Conservation (phyloP, 345 rosid species). For the Salix exigua region DNA sequence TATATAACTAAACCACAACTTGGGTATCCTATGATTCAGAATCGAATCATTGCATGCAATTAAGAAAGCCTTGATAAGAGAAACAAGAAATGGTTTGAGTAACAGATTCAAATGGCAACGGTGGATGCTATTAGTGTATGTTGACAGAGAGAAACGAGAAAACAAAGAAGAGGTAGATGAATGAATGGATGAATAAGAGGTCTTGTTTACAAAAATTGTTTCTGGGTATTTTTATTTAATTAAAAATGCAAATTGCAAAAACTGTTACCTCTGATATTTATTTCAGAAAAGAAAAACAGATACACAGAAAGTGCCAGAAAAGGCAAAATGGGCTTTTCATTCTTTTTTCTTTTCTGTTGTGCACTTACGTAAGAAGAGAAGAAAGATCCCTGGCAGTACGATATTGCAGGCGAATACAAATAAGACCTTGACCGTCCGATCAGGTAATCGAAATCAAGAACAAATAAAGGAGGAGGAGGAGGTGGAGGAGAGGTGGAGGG, state of each 20-base stretch:
- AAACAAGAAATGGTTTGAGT: background rate
- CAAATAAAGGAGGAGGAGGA: background rate
- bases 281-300: background rate
- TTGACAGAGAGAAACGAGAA: background rate
- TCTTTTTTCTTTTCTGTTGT: background rate
- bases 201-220: background rate
- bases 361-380: slow-evolving; percentile 26
- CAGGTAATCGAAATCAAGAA: background rate
- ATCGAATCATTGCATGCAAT: slow-evolving; percentile 25
- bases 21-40: background rate
- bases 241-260: background rate
- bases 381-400: slow-evolving; percentile 36
- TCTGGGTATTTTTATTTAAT: background rate
- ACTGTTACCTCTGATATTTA: background rate
- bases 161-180: too few relatives aligned
- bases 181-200: background rate
- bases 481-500: background rate
- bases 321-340: slow-evolving; percentile 7
- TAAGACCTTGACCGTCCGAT: slow-evolving; percentile 44
- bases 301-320: slow-evolving; percentile 15
- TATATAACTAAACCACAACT: background rate
- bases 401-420: slow-evolving; percentile 17
- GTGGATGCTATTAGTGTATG: background rate
- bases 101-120: background rate
- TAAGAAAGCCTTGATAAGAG: background rate